Evolutionary conservation across 306 rosid genomes (phyloP), one percentile per base, ranked within the genome.

Genomic region (Arachis hypogaea): DNA sequence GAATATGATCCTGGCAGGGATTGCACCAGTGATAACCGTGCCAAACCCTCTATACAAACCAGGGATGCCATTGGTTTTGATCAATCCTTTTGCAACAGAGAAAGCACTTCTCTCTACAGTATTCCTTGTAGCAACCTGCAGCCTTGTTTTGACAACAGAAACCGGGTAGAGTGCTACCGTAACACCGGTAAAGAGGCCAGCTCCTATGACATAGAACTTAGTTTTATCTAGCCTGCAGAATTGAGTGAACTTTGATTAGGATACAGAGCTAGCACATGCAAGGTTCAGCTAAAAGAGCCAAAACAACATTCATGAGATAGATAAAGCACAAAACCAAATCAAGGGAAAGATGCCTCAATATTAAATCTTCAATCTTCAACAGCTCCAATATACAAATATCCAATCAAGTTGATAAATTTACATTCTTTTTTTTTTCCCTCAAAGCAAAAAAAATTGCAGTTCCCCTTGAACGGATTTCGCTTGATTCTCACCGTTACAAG

Each of bases 1-100:
- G 80, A 94, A 94, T 63, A 94, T 73, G 36, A 94, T 73, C 85
- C 99, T 88, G 30, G 89, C 86, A 38, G 99, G 99, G 81, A 94
- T 59, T n/a, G 97, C 93, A 33, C 99, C 97, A 45, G 90, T 83
- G 56, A 92, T 89, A 7, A 92, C 95, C 0, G 97, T 92, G 11
- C 97, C 99, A 73, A 94, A 88, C 9, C 99, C 99, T 84, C 85
- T 84, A 70, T 94, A 94, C 18, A 94, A 82, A 78, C 99, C 99
- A 49, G 92, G 99, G 80, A 92, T 54, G 50, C 99, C 99, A 60
- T 94, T 93, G 28, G 85, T 82, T 81, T 73, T 92, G 46, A 88
- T 85, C 51, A 94, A 73, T 66, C 96, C 96, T 77, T 82, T 92
- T 18, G 78, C 59, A n/a, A 92, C 90, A 75, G 97, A 88, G 58